These are phyloP conservation scores for Porphyrellus cyaneotinctus DNA, from an alignment of 768 basidiomycete species.

Conservation along the genomic window DNA sequence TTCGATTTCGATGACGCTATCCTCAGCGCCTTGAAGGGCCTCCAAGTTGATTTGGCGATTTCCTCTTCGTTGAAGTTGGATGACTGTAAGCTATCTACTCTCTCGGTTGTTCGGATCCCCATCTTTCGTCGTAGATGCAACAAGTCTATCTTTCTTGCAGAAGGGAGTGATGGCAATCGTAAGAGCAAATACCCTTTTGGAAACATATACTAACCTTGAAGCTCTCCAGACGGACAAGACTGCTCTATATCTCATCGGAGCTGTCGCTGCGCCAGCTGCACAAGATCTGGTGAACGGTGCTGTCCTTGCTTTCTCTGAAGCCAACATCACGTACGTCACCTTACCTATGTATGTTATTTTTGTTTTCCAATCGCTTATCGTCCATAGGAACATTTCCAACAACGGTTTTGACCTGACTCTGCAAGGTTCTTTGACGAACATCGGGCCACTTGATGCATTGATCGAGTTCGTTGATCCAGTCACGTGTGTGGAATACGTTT, in stretches of 20 bases:
- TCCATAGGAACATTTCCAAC: conserved; percentile 50
- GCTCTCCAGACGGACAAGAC: conserved; percentile 52
- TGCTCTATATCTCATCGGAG: conserved; percentile 64
- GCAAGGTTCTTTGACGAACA: conserved; percentile 54
- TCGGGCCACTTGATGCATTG: conserved; percentile 65
- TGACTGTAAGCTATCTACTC: conserved; percentile 47
- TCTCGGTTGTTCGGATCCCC: not conserved
- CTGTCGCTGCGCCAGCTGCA: conserved; percentile 61
- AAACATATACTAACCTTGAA: not conserved
- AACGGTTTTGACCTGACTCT: conserved; percentile 61
- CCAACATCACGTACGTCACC: conserved; percentile 50
- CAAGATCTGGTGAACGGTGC: conserved; percentile 62
- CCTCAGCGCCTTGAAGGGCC: conserved; percentile 53
- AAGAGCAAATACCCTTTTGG: conserved; percentile 14
- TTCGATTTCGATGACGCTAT: conserved; percentile 60
- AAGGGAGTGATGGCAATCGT: conserved; percentile 52
- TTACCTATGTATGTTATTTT: not conserved
- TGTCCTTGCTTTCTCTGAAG: conserved; percentile 49
- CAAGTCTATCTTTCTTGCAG: conserved; percentile 56
- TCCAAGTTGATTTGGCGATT: conserved; percentile 56
- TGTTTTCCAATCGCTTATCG: conserved; percentile 50
- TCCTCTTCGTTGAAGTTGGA: conserved; percentile 56
- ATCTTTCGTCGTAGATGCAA: conserved; percentile 40
- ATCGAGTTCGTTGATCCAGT: conserved; percentile 65
- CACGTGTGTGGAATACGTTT: conserved; percentile 36